Conservation (phyloP, 208 protist species). For the Kentomonas sorsogonicus region DNA sequence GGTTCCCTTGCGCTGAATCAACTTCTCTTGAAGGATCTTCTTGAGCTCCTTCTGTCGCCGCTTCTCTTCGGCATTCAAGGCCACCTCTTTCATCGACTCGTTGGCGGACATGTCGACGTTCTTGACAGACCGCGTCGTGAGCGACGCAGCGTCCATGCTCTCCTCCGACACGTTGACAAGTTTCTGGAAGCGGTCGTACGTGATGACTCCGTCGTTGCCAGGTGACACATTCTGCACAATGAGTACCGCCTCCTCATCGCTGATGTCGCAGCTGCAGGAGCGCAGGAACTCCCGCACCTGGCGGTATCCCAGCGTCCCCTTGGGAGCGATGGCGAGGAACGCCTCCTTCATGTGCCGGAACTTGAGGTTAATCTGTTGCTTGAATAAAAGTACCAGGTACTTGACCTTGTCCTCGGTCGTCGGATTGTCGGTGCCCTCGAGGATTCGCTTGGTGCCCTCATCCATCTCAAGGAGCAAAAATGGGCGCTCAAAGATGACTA, state of each 20-base stretch:
- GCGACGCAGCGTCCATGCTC: conserved; percentile 63
- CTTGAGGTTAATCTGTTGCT: conserved; percentile 76
- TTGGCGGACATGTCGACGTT: conserved; percentile 62
- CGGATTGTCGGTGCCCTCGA: conserved; percentile 54
- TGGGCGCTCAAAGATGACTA: conserved; percentile 62
- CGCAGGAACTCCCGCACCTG: conserved; percentile 81
- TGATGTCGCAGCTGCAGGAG: conserved; percentile 77
- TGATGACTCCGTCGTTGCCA: conserved; percentile 54
- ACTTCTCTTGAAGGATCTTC: conserved; percentile 64
- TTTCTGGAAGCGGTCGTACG: conserved; percentile 69
- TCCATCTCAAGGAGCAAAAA: conserved; percentile 79
- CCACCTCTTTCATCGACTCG: conserved; percentile 33
- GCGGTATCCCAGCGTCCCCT: conserved; percentile 69
- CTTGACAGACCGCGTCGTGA: conserved; percentile 52
- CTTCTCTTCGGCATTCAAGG: conserved; percentile 23
- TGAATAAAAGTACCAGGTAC: conserved; percentile 64
- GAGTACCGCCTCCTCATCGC: conserved; percentile 75
- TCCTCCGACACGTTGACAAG: conserved; percentile 62
- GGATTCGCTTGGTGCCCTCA: conserved; percentile 55
- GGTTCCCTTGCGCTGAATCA: conserved; percentile 72
- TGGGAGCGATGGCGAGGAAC: conserved; percentile 59
- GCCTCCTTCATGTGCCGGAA: conserved; percentile 71
- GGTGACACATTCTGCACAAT: conserved; percentile 73
- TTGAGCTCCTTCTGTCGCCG: conserved; percentile 48
- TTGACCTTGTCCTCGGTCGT: conserved; percentile 60